phyloP scores from a whole-genome alignment of 148 eudicot species.

The Oxyria digyna region DNA sequence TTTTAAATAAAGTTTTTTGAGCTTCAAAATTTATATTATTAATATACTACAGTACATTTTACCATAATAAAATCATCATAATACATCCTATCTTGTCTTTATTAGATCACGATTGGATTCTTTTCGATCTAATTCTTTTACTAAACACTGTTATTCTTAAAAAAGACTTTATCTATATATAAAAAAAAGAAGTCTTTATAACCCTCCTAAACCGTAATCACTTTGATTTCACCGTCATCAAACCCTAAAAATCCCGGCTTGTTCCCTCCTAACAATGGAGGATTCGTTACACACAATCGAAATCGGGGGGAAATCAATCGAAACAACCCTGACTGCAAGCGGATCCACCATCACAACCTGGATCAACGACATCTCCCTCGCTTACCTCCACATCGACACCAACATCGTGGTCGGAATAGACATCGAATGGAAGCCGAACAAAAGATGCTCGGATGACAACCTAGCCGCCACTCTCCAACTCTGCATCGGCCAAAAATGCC shows the following conservation, averaged over 20 bases:
- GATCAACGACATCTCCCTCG: background rate
- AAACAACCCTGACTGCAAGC: background rate
- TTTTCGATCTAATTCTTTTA: too few relatives aligned
- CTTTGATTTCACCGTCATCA: too few relatives aligned
- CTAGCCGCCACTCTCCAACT: constrained; percentile 63
- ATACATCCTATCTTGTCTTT: too few relatives aligned
- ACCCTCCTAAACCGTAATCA: too few relatives aligned
- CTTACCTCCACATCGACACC: background rate
- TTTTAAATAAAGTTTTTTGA: too few relatives aligned
- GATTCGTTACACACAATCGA: background rate
- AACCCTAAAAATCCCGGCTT: background rate
- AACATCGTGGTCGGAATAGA: constrained; percentile 48
- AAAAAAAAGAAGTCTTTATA: too few relatives aligned
- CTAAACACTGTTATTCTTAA: too few relatives aligned
- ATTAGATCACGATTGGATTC: too few relatives aligned
- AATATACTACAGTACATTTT: too few relatives aligned
- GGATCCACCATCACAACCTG: background rate
- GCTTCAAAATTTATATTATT: too few relatives aligned
- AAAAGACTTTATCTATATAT: too few relatives aligned
- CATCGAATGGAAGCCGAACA: constrained; percentile 50
- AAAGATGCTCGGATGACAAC: constrained; percentile 26
- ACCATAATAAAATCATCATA: too few relatives aligned
- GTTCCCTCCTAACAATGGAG: background rate
- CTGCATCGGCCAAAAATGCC: constrained; percentile 38
- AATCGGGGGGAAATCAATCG: background rate